Base-by-base conservation (phyloP, 78 protist species). In the Dictyostelium capitatum region DNA sequence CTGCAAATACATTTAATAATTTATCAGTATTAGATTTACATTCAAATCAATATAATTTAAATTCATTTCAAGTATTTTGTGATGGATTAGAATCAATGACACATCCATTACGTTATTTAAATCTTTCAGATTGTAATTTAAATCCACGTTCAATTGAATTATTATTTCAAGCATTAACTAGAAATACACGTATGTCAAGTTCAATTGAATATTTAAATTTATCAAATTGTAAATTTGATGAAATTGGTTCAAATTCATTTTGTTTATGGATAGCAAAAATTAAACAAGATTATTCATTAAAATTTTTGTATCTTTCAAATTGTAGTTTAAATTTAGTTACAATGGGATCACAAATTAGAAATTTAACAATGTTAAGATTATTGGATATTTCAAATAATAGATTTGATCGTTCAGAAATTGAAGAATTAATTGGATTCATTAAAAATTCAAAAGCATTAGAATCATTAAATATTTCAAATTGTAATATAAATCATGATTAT, bases 21-120 rank as follows among this genome's bases (percentile, higher is more conserved):
- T 28, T 82, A 50, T 80, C 69, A 41, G 90, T 82, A 19, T 25
- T 82, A 1, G 90, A 82, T 70, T 69, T 82, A 20, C 75, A 75
- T 47, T n/a, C 46, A 25, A 82, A 30, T 9, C n/a, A 28, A 23
- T 28, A 65, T 0, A 70, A 50, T 70, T 80, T 69, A 51, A 10
- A 19, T 20, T 23, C 65, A 23, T 53, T 69, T 69, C 32, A 11
- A 53, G 14, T 14, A 0, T 82, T 82, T 65, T 50, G 37, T 1
- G 79, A 82, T 53, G 90, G 90, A 10, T 50, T 82, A 9, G 90
- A 69, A 37, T 17, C 62, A 69, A n/a, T 82, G n/a, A 67, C 28
- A 51, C 90, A 82, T 69, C 20, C 80, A 69, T 23, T 82, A 7
- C 17, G 41, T 51, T 82, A 82, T 69, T 50, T 82, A 15, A 82